phyloP scores from a whole-genome alignment of 805 yeast genomes.

The Ogataea methylovora region DNA sequence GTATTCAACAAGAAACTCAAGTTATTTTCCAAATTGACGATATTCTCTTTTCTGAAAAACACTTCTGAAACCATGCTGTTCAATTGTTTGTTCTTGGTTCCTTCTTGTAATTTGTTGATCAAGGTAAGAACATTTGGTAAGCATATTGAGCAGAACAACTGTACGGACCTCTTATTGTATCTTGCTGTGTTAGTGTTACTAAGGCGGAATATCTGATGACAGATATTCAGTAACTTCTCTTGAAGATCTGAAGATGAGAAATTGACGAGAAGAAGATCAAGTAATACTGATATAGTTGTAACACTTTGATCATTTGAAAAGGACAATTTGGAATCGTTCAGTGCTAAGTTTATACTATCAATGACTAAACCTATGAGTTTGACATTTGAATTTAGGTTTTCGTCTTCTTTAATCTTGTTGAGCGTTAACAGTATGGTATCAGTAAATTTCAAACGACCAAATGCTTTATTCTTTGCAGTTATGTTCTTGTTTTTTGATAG shows the following conservation, averaged over 20 bases:
- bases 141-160: constrained; percentile 17
- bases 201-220: constrained; percentile 11
- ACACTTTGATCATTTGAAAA: constrained; percentile 21
- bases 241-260: constrained; percentile 1
- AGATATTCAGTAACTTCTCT: background rate
- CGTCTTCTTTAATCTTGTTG: constrained; percentile 8
- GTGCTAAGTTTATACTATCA: constrained; percentile 8
- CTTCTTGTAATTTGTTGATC: background rate
- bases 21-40: constrained; percentile 20
- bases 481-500: constrained; percentile 10
- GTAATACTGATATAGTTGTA: constrained; percentile 7
- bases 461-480: constrained; percentile 29
- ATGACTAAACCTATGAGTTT: constrained; percentile 14
- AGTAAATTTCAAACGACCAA: constrained; percentile 34
- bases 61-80: constrained; percentile 18
- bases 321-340: constrained; percentile 8
- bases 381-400: constrained; percentile 13
- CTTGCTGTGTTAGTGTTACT: constrained; percentile 15
- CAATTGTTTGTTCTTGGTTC: background rate
- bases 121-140: constrained; percentile 14
- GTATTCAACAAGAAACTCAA: background rate
- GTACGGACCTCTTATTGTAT: constrained; percentile 19
- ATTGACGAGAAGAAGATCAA: too few relatives aligned
- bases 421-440: constrained; percentile 26
- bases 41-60: constrained; percentile 19